A percentile compares a stretch with the other conserved stretches of the same genome.
Evolutionary conservation across 345 rosid genomes (phyloP).

Genomic region (Salix exigua): DNA sequence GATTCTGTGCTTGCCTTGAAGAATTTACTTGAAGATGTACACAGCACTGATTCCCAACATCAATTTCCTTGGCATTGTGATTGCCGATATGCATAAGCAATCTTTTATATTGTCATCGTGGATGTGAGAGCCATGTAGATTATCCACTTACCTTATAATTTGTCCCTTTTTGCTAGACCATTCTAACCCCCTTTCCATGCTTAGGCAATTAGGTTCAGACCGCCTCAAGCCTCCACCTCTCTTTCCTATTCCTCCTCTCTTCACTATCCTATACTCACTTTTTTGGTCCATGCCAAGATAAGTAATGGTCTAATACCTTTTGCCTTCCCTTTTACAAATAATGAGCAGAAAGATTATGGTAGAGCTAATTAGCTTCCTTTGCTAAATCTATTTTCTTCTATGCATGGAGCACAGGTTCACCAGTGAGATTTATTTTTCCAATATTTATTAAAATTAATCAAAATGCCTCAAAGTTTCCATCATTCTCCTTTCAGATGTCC

Average conservation of each 20-base stretch:
- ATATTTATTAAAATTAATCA: not conserved
- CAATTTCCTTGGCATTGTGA: not conserved
- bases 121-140: not conserved
- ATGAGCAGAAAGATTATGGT: not conserved
- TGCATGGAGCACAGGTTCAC: not conserved
- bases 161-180: not conserved
- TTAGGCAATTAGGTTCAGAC: not conserved
- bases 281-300: not conserved
- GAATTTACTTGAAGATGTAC: not conserved
- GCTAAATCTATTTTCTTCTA: not conserved
- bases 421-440: not conserved
- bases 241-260: not conserved
- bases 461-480: not conserved
- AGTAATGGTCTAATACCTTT: not conserved
- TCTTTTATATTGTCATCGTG: not conserved
- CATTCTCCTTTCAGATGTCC: not conserved
- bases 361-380: not conserved
- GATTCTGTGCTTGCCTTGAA: not conserved
- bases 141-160: not conserved
- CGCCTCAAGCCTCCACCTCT: not conserved
- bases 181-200: not conserved
- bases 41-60: not conserved
- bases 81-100: not conserved
- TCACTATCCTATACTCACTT: not conserved
- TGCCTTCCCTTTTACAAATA: not conserved